Evolutionary conservation across 2,329 filamentous ascomycete species (phyloP).

Genomic region (Trichophyton verrucosum): DNA sequence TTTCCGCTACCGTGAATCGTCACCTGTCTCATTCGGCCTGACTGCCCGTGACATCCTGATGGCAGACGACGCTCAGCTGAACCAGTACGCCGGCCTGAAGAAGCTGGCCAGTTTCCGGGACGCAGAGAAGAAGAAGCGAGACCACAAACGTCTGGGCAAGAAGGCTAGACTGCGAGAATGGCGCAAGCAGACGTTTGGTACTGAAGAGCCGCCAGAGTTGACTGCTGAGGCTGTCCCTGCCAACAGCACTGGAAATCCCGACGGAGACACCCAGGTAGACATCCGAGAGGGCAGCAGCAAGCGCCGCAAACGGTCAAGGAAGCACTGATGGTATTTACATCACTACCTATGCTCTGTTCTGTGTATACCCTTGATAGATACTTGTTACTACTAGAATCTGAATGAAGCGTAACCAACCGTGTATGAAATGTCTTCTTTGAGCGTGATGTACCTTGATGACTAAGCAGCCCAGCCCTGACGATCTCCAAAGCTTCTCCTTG

Average conservation of each 20-base stretch:
- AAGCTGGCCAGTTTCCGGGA: conserved; percentile 87
- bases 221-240: conserved; percentile 10
- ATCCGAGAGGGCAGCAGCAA: conserved; percentile 29
- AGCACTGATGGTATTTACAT: conserved; percentile 20
- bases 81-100: conserved; percentile 85
- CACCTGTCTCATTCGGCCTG: conserved; percentile 77
- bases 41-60: conserved; percentile 85
- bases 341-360: not conserved
- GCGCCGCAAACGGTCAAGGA: conserved; percentile 37
- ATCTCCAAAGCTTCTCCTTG: not conserved
- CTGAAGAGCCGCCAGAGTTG: conserved; percentile 35
- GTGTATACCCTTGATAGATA: no score
- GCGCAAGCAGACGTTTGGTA: conserved; percentile 57
- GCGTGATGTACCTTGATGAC: no score
- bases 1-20: conserved; percentile 93
- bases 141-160: conserved; percentile 81
- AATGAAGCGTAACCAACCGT: no score
- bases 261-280: conserved; percentile 23
- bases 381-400: no score
- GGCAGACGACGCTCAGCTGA: conserved; percentile 71
- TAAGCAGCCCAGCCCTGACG: not conserved
- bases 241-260: not conserved
- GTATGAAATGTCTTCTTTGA: no score
- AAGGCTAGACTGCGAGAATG: conserved; percentile 83
- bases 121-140: conserved; percentile 73